These are phyloP conservation scores for Penicillium lividum DNA, from an alignment of 495 filamentous ascomycete genomes.

Conservation along the genomic window DNA sequence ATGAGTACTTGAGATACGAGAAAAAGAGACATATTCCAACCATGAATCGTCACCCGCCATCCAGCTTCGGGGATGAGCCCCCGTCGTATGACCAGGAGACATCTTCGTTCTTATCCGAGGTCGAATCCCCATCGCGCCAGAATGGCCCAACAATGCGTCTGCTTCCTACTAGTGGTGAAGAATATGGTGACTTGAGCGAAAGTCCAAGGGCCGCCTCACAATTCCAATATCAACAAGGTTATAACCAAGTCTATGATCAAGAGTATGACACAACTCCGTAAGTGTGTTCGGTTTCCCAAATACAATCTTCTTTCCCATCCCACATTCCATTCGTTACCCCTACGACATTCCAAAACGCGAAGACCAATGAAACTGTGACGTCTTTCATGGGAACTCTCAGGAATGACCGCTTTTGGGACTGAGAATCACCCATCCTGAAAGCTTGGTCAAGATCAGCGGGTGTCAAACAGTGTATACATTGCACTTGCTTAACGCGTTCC, in stretches of 20 bases:
- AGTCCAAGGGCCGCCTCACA: conserved; percentile 21
- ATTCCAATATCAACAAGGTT: conserved; percentile 22
- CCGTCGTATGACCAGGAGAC: conserved; percentile 43
- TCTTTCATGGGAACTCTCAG: conserved; percentile 11
- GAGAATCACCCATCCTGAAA: not conserved
- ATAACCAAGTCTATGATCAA: conserved; percentile 17
- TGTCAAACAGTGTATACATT: conserved; percentile 15
- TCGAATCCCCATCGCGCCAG: conserved; percentile 33
- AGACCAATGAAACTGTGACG: conserved; percentile 5
- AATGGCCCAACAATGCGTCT: conserved; percentile 61
- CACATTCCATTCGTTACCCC: conserved; percentile 30
- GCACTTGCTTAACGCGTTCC: conserved; percentile 11
- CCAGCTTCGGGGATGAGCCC: conserved; percentile 42
- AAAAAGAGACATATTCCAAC: conserved; percentile 20
- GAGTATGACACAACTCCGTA: conserved; percentile 47
- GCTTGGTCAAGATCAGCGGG: not conserved
- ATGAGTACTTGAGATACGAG: conserved; percentile 30
- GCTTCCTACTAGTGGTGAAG: conserved; percentile 54
- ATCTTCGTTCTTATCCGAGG: conserved; percentile 34
- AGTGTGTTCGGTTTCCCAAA: conserved; percentile 16
- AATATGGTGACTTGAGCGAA: conserved; percentile 27
- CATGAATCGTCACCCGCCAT: conserved; percentile 38
- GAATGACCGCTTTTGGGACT: conserved; percentile 5
- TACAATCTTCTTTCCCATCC: conserved; percentile 13
- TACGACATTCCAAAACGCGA: conserved; percentile 13